Conservation (phyloP, 2,329 filamentous ascomycete species). For the Fusarium verrucosum region DNA sequence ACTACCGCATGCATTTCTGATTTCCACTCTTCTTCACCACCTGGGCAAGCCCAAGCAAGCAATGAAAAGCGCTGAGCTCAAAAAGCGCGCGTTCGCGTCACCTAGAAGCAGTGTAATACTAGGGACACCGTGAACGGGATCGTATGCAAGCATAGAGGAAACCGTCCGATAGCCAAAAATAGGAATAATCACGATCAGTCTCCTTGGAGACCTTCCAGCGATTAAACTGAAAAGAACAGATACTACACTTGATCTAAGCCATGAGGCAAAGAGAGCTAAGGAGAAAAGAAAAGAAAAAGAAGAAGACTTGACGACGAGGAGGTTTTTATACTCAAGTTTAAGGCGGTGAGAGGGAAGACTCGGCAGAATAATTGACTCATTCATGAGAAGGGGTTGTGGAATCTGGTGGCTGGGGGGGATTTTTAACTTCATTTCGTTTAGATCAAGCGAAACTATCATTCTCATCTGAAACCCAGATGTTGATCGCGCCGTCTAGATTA, state of each 20-base stretch:
- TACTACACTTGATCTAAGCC: slow-evolving; percentile 33
- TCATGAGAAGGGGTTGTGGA: background rate
- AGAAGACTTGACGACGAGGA: background rate
- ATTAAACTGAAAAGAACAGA: slow-evolving; percentile 34
- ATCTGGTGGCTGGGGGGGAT: slow-evolving; percentile 14
- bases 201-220: slow-evolving; percentile 30
- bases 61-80: slow-evolving; percentile 23
- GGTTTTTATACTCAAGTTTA: background rate
- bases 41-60: slow-evolving; percentile 6
- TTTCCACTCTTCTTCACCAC: slow-evolving; percentile 6
- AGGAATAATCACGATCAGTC: slow-evolving; percentile 29
- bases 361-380: slow-evolving; percentile 9
- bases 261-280: slow-evolving; percentile 32
- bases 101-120: slow-evolving; percentile 33
- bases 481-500: too few relatives aligned
- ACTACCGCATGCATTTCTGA: too few relatives aligned
- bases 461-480: background rate
- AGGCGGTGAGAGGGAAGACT: slow-evolving; percentile 1
- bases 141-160: slow-evolving; percentile 30
- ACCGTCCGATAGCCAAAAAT: slow-evolving; percentile 17
- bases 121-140: slow-evolving; percentile 23
- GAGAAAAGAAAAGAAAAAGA: slow-evolving; percentile 19
- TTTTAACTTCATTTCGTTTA: slow-evolving; percentile 13
- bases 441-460: background rate
- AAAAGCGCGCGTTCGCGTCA: slow-evolving; percentile 25